phyloP scores from a whole-genome alignment of 1,139 yeast genomes.

The Candida sp. region DNA sequence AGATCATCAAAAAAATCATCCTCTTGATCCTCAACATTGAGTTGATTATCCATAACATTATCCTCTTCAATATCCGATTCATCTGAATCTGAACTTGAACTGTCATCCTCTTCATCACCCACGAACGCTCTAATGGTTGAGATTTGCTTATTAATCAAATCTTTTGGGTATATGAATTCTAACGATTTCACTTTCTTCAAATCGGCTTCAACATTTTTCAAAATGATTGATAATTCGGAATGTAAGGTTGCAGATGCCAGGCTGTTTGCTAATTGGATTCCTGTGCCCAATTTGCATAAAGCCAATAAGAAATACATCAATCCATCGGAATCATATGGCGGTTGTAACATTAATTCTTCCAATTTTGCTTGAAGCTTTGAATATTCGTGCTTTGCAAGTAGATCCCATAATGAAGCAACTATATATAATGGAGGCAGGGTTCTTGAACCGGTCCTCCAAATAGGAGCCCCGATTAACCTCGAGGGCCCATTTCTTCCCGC shows the following conservation, averaged over 20 bases:
- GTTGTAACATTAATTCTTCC: constrained; percentile 38
- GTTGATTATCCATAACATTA: background rate
- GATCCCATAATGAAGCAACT: constrained; percentile 33
- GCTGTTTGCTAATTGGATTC: constrained; percentile 11
- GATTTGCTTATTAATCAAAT: constrained; percentile 15
- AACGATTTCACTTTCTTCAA: constrained; percentile 27
- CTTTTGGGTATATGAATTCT: constrained; percentile 26
- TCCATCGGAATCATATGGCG: constrained; percentile 46
- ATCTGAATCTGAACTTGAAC: constrained; percentile 1
- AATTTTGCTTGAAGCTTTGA: constrained; percentile 24
- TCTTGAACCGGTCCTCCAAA: constrained; percentile 36
- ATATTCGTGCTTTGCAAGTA: constrained; percentile 24
- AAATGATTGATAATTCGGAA: constrained; percentile 10
- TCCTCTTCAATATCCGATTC: constrained; percentile 3
- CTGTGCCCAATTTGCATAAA: constrained; percentile 22
- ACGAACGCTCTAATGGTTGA: constrained; percentile 1
- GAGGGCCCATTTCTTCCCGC: constrained; percentile 7
- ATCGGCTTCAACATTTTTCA: constrained; percentile 15
- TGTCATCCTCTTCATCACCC: constrained; percentile 1
- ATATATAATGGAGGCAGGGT: constrained; percentile 36
- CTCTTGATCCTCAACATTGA: constrained; percentile 6
- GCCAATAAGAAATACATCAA: constrained; percentile 30
- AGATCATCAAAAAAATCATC: constrained; percentile 4
- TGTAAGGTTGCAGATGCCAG: constrained; percentile 5
- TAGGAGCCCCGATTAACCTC: constrained; percentile 24